phyloP scores from a whole-genome alignment of 768 basidiomycete genomes.

The Trametes elegans region DNA sequence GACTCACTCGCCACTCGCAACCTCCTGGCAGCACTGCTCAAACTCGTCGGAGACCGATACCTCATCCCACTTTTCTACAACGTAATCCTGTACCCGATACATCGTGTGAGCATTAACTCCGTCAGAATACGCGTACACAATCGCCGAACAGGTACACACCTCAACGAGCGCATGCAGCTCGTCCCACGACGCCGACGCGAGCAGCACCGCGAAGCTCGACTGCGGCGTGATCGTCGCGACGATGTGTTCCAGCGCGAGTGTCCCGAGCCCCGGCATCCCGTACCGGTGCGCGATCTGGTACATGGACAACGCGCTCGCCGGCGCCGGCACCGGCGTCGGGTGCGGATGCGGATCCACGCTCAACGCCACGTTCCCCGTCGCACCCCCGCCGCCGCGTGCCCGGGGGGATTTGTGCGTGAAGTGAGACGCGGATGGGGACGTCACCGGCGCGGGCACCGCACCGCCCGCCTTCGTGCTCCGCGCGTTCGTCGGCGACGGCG shows the following conservation, averaged over 20 bases:
- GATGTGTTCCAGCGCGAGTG: constrained; percentile 70
- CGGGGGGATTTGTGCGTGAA: constrained; percentile 42
- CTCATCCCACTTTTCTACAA: constrained; percentile 75
- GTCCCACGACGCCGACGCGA: constrained; percentile 68
- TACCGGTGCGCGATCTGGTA: constrained; percentile 81
- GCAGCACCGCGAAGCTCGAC: constrained; percentile 63
- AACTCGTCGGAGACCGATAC: constrained; percentile 63
- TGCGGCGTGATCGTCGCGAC: constrained; percentile 65
- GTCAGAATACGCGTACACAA: constrained; percentile 12
- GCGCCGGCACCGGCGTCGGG: constrained; percentile 57
- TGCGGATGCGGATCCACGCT: constrained; percentile 69
- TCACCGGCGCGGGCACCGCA: constrained; percentile 39
- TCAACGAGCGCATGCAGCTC: constrained; percentile 60
- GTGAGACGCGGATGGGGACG: constrained; percentile 36
- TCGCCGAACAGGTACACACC: constrained; percentile 41
- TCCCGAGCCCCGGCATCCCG: constrained; percentile 60
- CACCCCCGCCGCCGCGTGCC: too few relatives aligned
- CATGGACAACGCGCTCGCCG: constrained; percentile 71
- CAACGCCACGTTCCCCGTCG: too few relatives aligned
- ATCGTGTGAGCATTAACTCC: constrained; percentile 1
- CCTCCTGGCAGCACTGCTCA: constrained; percentile 67
- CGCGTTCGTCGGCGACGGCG: constrained; percentile 29
- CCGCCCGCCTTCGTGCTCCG: constrained; percentile 40
- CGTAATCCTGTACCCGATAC: constrained; percentile 54
- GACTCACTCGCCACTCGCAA: constrained; percentile 71